phyloP scores from a whole-genome alignment of 306 rosid genomes.

The Vigna angularis region DNA sequence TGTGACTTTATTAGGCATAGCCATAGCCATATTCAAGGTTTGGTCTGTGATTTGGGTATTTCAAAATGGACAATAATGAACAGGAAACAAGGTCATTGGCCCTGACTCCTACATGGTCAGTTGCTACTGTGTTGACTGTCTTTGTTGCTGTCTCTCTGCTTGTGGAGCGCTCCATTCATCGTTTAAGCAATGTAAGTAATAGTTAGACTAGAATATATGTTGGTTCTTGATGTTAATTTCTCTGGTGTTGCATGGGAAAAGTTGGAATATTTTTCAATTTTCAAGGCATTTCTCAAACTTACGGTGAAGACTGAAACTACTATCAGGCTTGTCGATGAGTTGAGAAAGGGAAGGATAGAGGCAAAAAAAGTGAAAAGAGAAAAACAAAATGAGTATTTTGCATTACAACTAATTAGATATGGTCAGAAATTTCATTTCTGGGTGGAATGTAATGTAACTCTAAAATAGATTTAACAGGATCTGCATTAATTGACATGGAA shows the following conservation, averaged over 20 bases:
- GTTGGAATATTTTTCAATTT: constrained; percentile 25
- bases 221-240: constrained; percentile 17
- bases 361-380: neutral
- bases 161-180: constrained; percentile 92
- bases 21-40: constrained; percentile 42
- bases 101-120: constrained; percentile 99
- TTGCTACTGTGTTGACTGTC: constrained; percentile 88
- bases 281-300: constrained; percentile 28
- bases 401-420: neutral
- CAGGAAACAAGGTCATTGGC: constrained; percentile 86
- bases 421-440: constrained; percentile 23
- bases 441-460: neutral
- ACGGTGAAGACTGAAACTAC: constrained; percentile 1
- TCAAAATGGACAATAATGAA: constrained; percentile 64
- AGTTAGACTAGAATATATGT: constrained; percentile 21
- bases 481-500: constrained; percentile 1
- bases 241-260: neutral
- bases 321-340: constrained; percentile 8
- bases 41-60: constrained; percentile 42
- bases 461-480: constrained; percentile 28
- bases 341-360: constrained; percentile 14
- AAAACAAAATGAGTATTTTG: neutral
- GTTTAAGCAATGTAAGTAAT: constrained; percentile 56
- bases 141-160: constrained; percentile 92
- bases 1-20: constrained; percentile 40